Evolutionary conservation across 1,139 yeast species (phyloP).

Genomic region (Candida sp.): DNA sequence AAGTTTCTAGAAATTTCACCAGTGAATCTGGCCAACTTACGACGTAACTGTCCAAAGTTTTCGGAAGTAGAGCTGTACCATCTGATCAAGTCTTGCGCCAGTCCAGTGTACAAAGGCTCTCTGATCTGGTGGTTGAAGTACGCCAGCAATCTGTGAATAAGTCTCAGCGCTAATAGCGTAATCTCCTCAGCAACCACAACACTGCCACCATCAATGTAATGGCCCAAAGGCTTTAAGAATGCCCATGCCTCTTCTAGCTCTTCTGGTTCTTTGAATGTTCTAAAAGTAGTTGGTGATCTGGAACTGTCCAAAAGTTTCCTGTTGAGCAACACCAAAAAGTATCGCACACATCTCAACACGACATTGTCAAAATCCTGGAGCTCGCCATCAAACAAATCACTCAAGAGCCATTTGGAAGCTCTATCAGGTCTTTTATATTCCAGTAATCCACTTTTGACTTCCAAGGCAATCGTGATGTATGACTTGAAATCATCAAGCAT

Average conservation of each 20-base stretch:
- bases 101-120: constrained; percentile 56
- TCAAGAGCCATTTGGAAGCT: constrained; percentile 72
- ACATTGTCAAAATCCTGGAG: constrained; percentile 65
- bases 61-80: constrained; percentile 89
- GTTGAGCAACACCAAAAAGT: constrained; percentile 72
- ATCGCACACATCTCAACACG: constrained; percentile 75
- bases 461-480: constrained; percentile 77
- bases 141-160: constrained; percentile 70
- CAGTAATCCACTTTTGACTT: constrained; percentile 69
- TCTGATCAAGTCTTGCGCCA: constrained; percentile 63
- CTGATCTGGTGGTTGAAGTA: constrained; percentile 76
- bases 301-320: constrained; percentile 82
- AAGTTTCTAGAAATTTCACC: constrained; percentile 71
- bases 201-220: constrained; percentile 82
- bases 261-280: constrained; percentile 93
- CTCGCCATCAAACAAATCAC: constrained; percentile 65
- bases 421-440: constrained; percentile 69
- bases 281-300: constrained; percentile 62
- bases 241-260: constrained; percentile 82
- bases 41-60: constrained; percentile 81
- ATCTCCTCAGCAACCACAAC: constrained; percentile 81
- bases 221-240: constrained; percentile 75
- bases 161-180: constrained; percentile 64
- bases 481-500: constrained; percentile 86
- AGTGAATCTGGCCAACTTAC: constrained; percentile 82